Base-by-base conservation (phyloP, 129 eudicot genomes). In the Apium graveolens region DNA sequence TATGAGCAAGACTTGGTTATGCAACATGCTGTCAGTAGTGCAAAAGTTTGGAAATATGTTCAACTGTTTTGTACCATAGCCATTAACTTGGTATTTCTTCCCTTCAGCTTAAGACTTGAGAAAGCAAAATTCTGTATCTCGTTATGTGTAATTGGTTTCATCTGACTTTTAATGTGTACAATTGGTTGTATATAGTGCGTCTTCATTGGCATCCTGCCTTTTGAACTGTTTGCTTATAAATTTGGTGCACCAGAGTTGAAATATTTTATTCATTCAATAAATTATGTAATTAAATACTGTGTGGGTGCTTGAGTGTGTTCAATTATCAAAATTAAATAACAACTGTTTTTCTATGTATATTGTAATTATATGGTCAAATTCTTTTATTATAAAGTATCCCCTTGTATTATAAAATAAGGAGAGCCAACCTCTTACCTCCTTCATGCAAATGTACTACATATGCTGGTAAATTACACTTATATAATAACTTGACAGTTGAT, bases 1-100 rank as follows among this genome's bases (percentile, higher is more conserved):
- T 78, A 13, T 18, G 75, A 68, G 24, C 49, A 44, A 45, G 60
- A 80, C 55, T 80, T 80, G 73, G 60, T 55, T 37, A 71, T 72
- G 82, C 42, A 51, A 42, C 57, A 27, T 39, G 76, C 27, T 34
- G 68, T 70, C 63, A 21, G 55, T 71, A 26, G 31, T 46, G 26
- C 35, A 1, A 24, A 17, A 73, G 48, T 39, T 78, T 17, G 11
- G 80, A 29, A 31, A 55, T 39, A n/a, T 18, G n/a, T n/a, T 7
- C 21, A 35, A 1, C 11, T 10, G 26, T 35, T 42, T 11, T 34
- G 31, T 45, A 17, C 12, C 0, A 63, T 63, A 31, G 21, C 74
- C 60, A 39, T 37, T 62, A 77, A 62, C 21, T 77, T 34, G 79
- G 44, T 38, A 29, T 31, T 57, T 3, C 0, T 34, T 41, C 20